phyloP scores from a whole-genome alignment of 805 yeast genomes.

The Pichia membranifaciens region DNA sequence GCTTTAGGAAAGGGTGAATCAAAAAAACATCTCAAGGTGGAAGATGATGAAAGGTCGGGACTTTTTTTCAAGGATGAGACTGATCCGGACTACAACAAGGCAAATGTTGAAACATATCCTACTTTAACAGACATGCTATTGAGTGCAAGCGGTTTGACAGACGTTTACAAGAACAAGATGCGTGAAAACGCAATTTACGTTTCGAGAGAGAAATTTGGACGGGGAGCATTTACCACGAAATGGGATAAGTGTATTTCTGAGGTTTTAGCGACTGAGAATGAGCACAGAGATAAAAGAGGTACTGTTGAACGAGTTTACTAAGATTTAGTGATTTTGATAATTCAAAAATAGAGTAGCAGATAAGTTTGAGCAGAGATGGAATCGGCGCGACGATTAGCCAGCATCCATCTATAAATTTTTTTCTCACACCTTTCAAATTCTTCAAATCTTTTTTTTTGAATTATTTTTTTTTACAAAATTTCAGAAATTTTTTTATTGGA shows the following conservation, averaged over 20 bases:
- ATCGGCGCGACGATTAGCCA: too few species aligned
- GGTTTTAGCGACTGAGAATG: constrained; percentile 17
- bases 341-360: too few species aligned
- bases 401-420: too few species aligned
- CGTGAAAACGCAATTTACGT: constrained; percentile 22
- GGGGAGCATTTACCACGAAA: constrained; percentile 19
- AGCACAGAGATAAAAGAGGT: constrained; percentile 20
- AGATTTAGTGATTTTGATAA: background rate
- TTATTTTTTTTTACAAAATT: constrained; percentile 5
- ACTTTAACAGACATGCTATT: constrained; percentile 45
- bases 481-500: too few species aligned
- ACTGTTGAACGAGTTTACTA: constrained; percentile 29
- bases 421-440: too few species aligned
- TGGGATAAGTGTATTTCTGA: constrained; percentile 20
- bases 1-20: constrained; percentile 14
- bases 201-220: constrained; percentile 25
- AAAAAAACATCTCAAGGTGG: background rate
- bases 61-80: constrained; percentile 64
- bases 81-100: constrained; percentile 61
- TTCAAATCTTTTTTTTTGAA: too few species aligned
- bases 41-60: constrained; percentile 48
- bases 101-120: constrained; percentile 17
- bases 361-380: too few species aligned
- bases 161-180: constrained; percentile 13
- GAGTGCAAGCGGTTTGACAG: constrained; percentile 22